Evolutionary conservation across 139 green algal genomes (phyloP), one percentile per base, ranked within the genome.

Genomic region (Closterium sp.): DNA sequence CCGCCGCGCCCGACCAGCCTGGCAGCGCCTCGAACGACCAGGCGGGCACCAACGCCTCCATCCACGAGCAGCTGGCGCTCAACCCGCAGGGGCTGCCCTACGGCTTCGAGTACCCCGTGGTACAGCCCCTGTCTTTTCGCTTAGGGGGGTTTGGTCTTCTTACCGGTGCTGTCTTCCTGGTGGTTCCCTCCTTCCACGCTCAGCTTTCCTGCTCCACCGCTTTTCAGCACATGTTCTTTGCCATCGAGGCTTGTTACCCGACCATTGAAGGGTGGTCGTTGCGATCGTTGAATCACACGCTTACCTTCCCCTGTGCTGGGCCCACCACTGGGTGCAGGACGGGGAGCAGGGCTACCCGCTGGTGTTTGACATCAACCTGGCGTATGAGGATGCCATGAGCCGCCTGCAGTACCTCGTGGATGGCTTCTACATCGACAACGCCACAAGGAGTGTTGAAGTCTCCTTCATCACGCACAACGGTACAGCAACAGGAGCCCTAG

Each of bases 381-480:
- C 34, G 33, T 28, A 91, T 0, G 31, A 87, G 33, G 32, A 36
- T 23, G 85, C 85, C 23, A 34, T 35, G 34, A 38, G 7, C 19
- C 38, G 38, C 33, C 86, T 91, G 66, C 84, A 86, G 35, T 91
- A 91, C 36, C 35, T 93, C 19, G 81, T 7, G 8, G 90, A 93
- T 9, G 85, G 90, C 8, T 91, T 93, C 33, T 93, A 91, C 33
- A 19, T 90, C 28, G 96, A 98, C 87, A 91, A 35, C 28, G 33
- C 35, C 86, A 98, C 97, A 2, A 92, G 94, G 23, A 87, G 36
- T 4, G 86, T 96, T 33, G 94, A 90, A n/a, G 95, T 93, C 9
- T 95, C 97, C 92, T 84, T 98, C 35, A 94, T 98, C 34, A 97
- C 96, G 10, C 98, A 98, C 96, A 98, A 98, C 91, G 93, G 95